These are phyloP conservation scores for Cladophialophora immunda DNA, from an alignment of 2,329 filamentous ascomycete genomes.

Conservation along the genomic window DNA sequence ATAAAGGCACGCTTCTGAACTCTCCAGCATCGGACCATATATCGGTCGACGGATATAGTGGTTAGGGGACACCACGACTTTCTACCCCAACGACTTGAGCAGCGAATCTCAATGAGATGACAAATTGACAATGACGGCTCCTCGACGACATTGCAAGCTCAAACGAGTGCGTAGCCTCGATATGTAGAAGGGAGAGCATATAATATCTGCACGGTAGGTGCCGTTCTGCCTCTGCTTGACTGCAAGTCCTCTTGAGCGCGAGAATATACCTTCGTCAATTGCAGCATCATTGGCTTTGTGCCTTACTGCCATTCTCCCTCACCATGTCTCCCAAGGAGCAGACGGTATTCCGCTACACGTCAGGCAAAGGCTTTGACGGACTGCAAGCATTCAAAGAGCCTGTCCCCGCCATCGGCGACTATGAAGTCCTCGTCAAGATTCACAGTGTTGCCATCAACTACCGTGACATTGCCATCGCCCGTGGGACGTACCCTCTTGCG, in stretches of 20 bases:
- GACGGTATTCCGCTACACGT: conserved; percentile 48
- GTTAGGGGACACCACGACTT: not conserved
- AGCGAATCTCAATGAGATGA: not conserved
- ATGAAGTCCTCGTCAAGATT: conserved; percentile 71
- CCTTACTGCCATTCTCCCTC: not conserved
- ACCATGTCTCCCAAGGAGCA: conserved; percentile 20
- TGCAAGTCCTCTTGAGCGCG: not conserved
- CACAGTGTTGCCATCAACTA: conserved; percentile 59
- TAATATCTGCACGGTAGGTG: too few relatives aligned
- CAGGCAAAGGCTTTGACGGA: conserved; percentile 53
- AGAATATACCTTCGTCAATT: not conserved
- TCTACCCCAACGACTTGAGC: not conserved
- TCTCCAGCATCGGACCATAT: too few relatives aligned
- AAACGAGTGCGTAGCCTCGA: not conserved
- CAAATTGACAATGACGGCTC: not conserved
- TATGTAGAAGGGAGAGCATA: not conserved
- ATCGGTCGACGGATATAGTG: too few relatives aligned
- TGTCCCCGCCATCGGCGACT: conserved; percentile 58
- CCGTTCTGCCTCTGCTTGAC: not conserved
- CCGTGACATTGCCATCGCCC: conserved; percentile 58
- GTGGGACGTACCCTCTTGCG: conserved; percentile 53
- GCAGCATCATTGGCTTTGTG: not conserved
- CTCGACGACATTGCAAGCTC: not conserved
- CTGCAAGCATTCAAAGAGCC: conserved; percentile 49
- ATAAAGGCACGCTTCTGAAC: too few relatives aligned